A percentile compares a stretch with the other conserved stretches of the same genome.
phyloP scores from a whole-genome alignment of 768 basidiomycete genomes.

The Termitomyces sp. region DNA sequence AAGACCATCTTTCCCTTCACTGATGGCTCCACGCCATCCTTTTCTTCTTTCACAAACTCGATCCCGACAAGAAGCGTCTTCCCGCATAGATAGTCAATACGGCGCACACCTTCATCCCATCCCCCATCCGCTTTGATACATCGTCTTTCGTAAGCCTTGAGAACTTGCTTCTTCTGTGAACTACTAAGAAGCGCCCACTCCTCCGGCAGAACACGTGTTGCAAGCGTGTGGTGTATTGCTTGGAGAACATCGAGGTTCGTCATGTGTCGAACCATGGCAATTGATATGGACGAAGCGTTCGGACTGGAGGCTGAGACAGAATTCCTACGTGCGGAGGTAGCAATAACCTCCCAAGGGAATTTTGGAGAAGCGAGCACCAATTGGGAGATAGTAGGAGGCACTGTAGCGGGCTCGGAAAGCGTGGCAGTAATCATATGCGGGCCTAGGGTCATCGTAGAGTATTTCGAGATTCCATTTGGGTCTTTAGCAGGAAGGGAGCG shows the following conservation, averaged over 20 bases:
- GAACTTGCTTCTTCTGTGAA: conserved; percentile 51
- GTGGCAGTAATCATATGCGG: neutral
- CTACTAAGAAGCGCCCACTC: conserved; percentile 63
- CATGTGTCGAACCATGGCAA: conserved; percentile 14
- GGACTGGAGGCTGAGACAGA: neutral
- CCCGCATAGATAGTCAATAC: conserved; percentile 63
- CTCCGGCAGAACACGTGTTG: conserved; percentile 51
- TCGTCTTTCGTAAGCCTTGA: conserved; percentile 59
- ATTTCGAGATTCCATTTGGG: neutral
- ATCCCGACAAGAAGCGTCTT: conserved; percentile 60
- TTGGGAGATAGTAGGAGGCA: conserved; percentile 1
- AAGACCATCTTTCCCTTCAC: conserved; percentile 49
- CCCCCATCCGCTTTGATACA: conserved; percentile 59
- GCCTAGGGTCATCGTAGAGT: neutral
- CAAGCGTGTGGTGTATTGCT: conserved; percentile 54
- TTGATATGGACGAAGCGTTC: conserved; percentile 1
- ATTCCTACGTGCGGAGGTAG: conserved; percentile 1
- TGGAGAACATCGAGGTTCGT: conserved; percentile 65
- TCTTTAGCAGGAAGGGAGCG: neutral
- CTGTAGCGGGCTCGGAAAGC: conserved; percentile 10
- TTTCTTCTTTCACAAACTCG: conserved; percentile 44
- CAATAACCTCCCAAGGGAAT: conserved; percentile 11
- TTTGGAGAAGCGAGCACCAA: conserved; percentile 5
- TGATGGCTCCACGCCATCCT: conserved; percentile 13
- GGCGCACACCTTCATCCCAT: conserved; percentile 65